Conservation (phyloP, 2,329 filamentous ascomycete genomes). For the Exophiala alcalophila region DNA sequence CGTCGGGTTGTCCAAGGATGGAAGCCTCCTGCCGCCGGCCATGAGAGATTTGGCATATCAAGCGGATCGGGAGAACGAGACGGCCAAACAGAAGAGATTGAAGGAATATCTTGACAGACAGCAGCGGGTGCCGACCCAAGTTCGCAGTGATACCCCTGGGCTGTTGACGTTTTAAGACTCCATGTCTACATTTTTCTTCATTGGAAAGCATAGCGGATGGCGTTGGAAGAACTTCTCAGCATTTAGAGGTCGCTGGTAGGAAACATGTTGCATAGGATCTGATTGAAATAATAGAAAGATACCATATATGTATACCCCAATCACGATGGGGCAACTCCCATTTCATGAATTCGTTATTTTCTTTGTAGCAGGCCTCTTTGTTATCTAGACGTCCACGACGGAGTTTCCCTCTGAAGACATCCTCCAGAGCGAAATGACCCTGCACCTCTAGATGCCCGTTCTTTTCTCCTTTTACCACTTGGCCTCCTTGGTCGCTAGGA, state of each 20-base stretch:
- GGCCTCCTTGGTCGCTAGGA: conserved; percentile 55
- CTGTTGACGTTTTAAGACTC: too few species aligned
- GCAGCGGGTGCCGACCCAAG: not conserved
- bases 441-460: too few species aligned
- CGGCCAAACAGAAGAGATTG: conserved; percentile 14
- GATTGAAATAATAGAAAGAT: not conserved
- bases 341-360: too few species aligned
- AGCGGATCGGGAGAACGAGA: conserved; percentile 1
- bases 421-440: too few species aligned
- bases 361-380: not conserved
- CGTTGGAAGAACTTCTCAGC: not conserved
- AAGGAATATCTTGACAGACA: conserved; percentile 17
- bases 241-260: too few species aligned
- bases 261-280: not conserved
- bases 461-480: conserved; percentile 40
- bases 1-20: conserved; percentile 19
- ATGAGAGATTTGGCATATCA: not conserved
- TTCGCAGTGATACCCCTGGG: conserved; percentile 1
- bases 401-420: too few species aligned
- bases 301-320: too few species aligned
- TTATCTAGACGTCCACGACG: too few species aligned
- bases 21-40: conserved; percentile 7
- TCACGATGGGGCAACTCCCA: too few species aligned
- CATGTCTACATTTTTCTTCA: not conserved
- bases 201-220: conserved; percentile 2